Percentiles rank a stretch among this genome's conserved stretches.
phyloP scores from a whole-genome alignment of 2,329 filamentous ascomycete species.

The Trichoderma arundinaceum region DNA sequence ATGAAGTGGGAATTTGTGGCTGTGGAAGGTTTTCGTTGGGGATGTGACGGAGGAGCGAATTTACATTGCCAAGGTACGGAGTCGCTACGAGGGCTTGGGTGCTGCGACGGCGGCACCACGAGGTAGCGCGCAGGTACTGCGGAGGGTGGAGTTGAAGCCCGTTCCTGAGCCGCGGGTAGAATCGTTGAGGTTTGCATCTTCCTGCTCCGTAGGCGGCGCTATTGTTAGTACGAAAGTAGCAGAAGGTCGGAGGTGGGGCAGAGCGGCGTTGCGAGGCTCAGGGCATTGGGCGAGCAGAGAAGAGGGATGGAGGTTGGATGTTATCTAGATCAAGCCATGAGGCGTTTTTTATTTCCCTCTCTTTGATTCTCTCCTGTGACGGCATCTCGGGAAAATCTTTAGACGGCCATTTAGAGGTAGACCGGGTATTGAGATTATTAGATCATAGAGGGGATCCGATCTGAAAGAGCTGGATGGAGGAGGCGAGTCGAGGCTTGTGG shows the following conservation, averaged over 20 bases:
- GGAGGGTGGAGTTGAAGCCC: background rate
- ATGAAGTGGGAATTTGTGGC: constrained; percentile 2
- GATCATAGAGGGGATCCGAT: too few species aligned
- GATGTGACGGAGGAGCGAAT: background rate
- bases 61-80: background rate
- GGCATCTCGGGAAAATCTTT: too few species aligned
- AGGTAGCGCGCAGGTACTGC: background rate
- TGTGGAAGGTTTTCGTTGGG: constrained; percentile 6
- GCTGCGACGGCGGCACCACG: background rate
- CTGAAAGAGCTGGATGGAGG: too few species aligned
- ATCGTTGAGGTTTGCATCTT: constrained; percentile 2
- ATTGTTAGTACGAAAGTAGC: background rate
- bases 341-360: too few species aligned
- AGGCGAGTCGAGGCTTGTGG: too few species aligned
- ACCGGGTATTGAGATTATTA: too few species aligned
- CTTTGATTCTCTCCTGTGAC: too few species aligned
- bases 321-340: too few species aligned
- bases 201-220: background rate
- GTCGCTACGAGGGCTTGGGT: background rate
- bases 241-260: background rate
- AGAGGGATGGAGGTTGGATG: too few species aligned
- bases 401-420: too few species aligned
- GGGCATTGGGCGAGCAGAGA: too few species aligned
- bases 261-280: background rate
- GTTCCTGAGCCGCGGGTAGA: background rate